Evolutionary conservation across 2,329 filamentous ascomycete genomes (phyloP).

Genomic region (Fusarium sp.): DNA sequence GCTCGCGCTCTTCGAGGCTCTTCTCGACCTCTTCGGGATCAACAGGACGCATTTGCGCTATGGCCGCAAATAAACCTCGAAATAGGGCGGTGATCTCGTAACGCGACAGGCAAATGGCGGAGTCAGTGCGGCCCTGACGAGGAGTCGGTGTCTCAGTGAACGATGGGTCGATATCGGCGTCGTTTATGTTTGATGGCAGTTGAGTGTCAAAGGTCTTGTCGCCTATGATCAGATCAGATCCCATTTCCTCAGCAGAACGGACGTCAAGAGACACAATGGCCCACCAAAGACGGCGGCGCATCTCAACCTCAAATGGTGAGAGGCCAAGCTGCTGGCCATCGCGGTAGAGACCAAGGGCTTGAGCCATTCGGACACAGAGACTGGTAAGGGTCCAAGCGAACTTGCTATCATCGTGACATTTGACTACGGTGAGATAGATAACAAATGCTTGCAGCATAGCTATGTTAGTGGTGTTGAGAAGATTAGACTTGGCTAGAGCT

Average conservation of each 20-base stretch:
- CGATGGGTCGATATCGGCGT: slow-evolving; percentile 29
- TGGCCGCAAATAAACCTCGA: slow-evolving; percentile 24
- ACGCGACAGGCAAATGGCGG: slow-evolving; percentile 25
- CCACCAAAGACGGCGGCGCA: slow-evolving; percentile 36
- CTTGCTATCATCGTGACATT: slow-evolving; percentile 30
- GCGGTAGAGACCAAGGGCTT: slow-evolving; percentile 31
- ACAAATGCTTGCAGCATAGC: slow-evolving; percentile 30
- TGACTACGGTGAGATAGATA: slow-evolving; percentile 31
- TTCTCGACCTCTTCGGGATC: slow-evolving; percentile 23
- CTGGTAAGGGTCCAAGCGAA: slow-evolving; percentile 33
- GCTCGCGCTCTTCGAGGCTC: slow-evolving; percentile 31
- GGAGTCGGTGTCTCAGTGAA: slow-evolving; percentile 22
- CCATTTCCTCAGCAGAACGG: slow-evolving; percentile 32
- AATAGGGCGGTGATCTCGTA: slow-evolving; percentile 24
- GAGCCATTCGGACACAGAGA: slow-evolving; percentile 28
- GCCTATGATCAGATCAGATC: slow-evolving; percentile 26
- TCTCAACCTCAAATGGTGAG: slow-evolving; percentile 32
- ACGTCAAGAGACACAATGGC: slow-evolving; percentile 27
- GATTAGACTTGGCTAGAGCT: slow-evolving; percentile 31
- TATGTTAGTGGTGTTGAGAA: slow-evolving; percentile 30
- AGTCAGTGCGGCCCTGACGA: slow-evolving; percentile 28
- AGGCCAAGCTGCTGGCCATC: slow-evolving; percentile 27
- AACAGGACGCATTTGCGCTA: slow-evolving; percentile 26
- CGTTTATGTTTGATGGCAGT: slow-evolving; percentile 32
- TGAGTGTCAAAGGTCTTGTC: slow-evolving; percentile 31